These are phyloP conservation scores for Halenospora varia DNA, from an alignment of 495 filamentous ascomycete species.

Conservation along the genomic window DNA sequence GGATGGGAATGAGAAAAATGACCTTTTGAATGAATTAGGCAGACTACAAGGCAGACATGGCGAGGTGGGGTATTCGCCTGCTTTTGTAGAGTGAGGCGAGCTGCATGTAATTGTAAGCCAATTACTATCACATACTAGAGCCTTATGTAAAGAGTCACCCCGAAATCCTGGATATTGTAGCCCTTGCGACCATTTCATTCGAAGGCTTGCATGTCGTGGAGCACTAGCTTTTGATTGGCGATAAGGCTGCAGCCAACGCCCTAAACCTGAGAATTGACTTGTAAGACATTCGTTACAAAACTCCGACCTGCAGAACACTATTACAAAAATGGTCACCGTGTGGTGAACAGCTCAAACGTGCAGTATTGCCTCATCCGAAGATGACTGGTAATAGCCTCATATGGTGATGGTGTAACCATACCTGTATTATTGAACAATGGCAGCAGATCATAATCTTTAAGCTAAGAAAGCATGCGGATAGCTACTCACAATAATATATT, in stretches of 20 bases:
- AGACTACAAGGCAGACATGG: not conserved
- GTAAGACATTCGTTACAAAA: not conserved
- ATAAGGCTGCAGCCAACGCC: not conserved
- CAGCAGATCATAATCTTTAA: no score
- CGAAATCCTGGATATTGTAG: not conserved
- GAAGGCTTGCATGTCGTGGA: not conserved
- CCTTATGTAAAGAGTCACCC: not conserved
- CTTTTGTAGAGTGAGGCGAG: not conserved
- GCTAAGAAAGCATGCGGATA: no score
- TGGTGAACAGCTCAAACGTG: not conserved
- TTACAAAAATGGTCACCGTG: not conserved
- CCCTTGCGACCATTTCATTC: not conserved
- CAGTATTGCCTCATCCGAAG: no score
- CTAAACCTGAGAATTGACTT: not conserved
- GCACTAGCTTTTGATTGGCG: not conserved
- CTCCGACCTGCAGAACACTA: not conserved
- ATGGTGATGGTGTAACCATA: no score
- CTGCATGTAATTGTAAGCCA: not conserved
- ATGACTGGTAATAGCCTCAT: no score
- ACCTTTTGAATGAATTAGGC: no score
- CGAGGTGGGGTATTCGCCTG: not conserved
- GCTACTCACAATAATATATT: no score
- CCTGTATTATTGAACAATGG: no score
- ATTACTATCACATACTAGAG: not conserved
- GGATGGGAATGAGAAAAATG: no score